A percentile compares a stretch with the other conserved stretches of the same genome.
These are phyloP conservation scores for Starmerella geochares DNA, from an alignment of 805 yeast species.

Conservation along the genomic window DNA sequence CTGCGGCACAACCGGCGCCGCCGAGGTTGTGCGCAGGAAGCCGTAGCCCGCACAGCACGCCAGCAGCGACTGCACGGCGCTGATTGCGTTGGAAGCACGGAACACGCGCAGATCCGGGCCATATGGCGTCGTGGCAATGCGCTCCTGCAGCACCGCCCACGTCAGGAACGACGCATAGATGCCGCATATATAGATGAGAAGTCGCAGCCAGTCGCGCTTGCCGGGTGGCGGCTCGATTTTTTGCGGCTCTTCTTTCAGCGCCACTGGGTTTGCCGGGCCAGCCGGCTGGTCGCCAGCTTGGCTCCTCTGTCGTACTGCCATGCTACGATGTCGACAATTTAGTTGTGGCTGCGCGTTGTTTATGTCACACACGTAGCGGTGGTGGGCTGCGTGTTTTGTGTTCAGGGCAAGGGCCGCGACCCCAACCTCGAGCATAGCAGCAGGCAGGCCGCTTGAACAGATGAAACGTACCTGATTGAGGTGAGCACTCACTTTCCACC, in stretches of 20 bases:
- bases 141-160: slow-evolving; percentile 90
- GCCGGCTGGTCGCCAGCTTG: neutral
- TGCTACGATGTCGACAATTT: neutral
- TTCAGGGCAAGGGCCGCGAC: neutral
- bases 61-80: slow-evolving; percentile 59
- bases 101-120: slow-evolving; percentile 47
- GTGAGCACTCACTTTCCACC: no score
- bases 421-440: no score
- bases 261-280: neutral
- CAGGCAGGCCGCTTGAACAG: no score
- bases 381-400: neutral
- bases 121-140: slow-evolving; percentile 67
- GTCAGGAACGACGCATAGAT: slow-evolving; percentile 77
- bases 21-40: slow-evolving; percentile 39
- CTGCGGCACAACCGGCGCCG: slow-evolving; percentile 25
- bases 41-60: slow-evolving; percentile 60
- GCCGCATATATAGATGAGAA: slow-evolving; percentile 41
- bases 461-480: no score
- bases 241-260: neutral
- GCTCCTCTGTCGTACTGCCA: neutral
- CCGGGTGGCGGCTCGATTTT: neutral
- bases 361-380: neutral
- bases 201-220: neutral
- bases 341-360: neutral
- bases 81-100: slow-evolving; percentile 70